Evolutionary conservation across 768 basidiomycete genomes (phyloP), one percentile per base, ranked within the genome.

Genomic region (Kwoniella shandongensis): DNA sequence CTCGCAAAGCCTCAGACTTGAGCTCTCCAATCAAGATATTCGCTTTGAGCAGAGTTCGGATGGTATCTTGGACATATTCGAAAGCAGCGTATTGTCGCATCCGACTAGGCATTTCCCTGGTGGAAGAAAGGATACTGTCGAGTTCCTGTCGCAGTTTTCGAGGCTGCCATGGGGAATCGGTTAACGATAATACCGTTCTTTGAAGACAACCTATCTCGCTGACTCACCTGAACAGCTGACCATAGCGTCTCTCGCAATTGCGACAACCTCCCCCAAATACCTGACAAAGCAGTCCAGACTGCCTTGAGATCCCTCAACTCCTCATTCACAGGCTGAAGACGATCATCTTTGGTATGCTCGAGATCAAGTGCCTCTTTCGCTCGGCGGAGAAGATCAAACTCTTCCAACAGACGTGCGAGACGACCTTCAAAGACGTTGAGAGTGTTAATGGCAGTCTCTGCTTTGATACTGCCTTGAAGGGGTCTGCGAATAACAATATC

Each of bases 31-130:
- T 82, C 63, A 96, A 79, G 0, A 86, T 74, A 74, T 99, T 98
- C 35, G 88, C 86, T 79, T 96, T 98, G 63, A 97, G 82, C 45
- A 92, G 80, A 12, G 86, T 84, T 42, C 88, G 83, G 51, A 99
- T 81, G 20, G 87, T 83, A 40, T 99, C 94, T 72, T 98, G 93
- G 1, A 98, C 91, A 75, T 89, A 93, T 80, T 98, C 96, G 72
- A 97, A 99, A 0, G 96, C 96, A 8, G 92, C 90, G 76, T 99
- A 99, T 74, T 99, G 96, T 51, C 96, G 84, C 96, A 98, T 99
- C 59, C 93, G 82, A 35, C 90, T 94, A 1, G 96, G 96, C 94
- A 99, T 97, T 45, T 98, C 94, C 79, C 92, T 90, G 22, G 94
- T 97, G n/a, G 91, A 91, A 23, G 83, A 81, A 49, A 98, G 78